phyloP scores from a whole-genome alignment of 2,329 filamentous ascomycete species.

The Shiraia sp. region DNA sequence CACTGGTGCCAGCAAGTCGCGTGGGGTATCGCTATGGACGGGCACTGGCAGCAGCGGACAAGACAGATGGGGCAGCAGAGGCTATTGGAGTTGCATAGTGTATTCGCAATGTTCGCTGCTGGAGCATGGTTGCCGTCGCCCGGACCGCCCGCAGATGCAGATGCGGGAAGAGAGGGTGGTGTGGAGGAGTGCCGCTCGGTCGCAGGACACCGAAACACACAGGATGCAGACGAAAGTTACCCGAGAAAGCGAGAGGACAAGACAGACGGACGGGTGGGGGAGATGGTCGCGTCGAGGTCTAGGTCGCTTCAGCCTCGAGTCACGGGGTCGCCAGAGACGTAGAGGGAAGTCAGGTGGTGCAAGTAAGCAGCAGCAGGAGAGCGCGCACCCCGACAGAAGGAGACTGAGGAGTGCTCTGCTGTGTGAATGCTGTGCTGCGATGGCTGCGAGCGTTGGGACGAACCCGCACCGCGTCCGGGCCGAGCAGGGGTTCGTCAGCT shows the following conservation, averaged over 20 bases:
- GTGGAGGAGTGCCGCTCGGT: not conserved
- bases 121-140: slow-evolving; percentile 34
- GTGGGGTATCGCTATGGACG: slow-evolving; percentile 13
- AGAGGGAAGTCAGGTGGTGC: slow-evolving; percentile 1
- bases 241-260: no score
- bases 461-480: no score
- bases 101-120: slow-evolving; percentile 19
- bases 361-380: not conserved
- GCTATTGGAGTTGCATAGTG: slow-evolving; percentile 29
- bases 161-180: not conserved
- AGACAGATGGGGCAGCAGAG: slow-evolving; percentile 6
- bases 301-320: not conserved
- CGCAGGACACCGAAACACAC: not conserved
- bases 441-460: no score
- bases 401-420: no score
- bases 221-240: no score
- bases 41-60: slow-evolving; percentile 1
- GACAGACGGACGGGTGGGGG: not conserved
- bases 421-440: no score
- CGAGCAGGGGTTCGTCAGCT: no score
- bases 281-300: not conserved
- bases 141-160: slow-evolving; percentile 20
- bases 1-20: slow-evolving; percentile 17
- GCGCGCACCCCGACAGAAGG: no score
- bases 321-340: no score